Percentiles rank a stretch among this genome's conserved stretches.
These are phyloP conservation scores for Pseudoscleropodium purum DNA, from an alignment of 225 moss, liverwort and hornwort species.

Conservation along the genomic window DNA sequence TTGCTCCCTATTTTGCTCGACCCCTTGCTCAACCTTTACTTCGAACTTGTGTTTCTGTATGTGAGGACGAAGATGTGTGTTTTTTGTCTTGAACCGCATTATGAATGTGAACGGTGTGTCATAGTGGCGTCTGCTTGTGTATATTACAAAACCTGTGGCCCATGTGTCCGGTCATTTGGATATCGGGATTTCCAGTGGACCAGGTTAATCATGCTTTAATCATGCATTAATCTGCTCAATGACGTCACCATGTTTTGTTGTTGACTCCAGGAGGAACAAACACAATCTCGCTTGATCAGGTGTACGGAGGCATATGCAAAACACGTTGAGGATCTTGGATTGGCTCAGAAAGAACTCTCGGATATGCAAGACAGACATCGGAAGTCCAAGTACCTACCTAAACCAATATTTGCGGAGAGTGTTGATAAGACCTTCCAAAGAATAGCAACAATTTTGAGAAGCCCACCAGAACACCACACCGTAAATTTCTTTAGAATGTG, in stretches of 20 bases:
- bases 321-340: constrained; percentile 60
- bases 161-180: not conserved
- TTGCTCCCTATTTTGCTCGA: not conserved
- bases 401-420: not conserved
- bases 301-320: constrained; percentile 59
- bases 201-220: not conserved
- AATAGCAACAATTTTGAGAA: not conserved
- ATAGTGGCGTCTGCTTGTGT: not conserved
- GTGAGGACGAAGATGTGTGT: not conserved
- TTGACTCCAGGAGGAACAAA: constrained; percentile 52
- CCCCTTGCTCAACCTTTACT: not conserved
- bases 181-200: not conserved
- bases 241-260: not conserved
- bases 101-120: not conserved
- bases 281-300: constrained; percentile 59
- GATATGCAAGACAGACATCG: constrained; percentile 95
- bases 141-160: not conserved
- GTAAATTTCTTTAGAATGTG: not conserved
- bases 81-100: not conserved
- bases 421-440: not conserved
- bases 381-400: constrained; percentile 63
- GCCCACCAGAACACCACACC: not conserved
- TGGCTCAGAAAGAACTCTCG: constrained; percentile 53
- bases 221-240: not conserved
- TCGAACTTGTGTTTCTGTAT: not conserved